Evolutionary conservation across 2,329 filamentous ascomycete species (phyloP).

Genomic region (Periglandula ipomoeae): DNA sequence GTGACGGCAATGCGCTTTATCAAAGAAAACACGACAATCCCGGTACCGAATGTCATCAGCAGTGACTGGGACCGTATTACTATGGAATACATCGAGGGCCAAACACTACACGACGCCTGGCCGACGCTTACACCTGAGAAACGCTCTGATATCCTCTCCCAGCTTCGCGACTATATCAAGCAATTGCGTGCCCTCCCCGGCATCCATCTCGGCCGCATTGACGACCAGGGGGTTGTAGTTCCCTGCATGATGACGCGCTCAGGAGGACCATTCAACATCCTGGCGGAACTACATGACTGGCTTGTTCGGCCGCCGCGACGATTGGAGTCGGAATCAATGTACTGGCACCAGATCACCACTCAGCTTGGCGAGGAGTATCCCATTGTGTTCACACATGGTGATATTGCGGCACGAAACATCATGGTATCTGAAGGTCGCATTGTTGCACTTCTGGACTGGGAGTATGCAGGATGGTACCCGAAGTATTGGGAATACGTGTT

Average conservation of each 20-base stretch:
- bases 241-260: constrained; percentile 15
- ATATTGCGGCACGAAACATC: constrained; percentile 11
- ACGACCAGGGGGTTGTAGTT: constrained; percentile 15
- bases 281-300: constrained; percentile 15
- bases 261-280: constrained; percentile 13
- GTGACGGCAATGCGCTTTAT: constrained; percentile 11
- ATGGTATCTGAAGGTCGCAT: constrained; percentile 8
- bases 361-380: constrained; percentile 12
- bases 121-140: not conserved
- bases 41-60: constrained; percentile 16
- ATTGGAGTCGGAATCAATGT: constrained; percentile 9
- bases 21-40: constrained; percentile 16
- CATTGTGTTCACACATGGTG: constrained; percentile 12
- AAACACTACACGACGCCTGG: constrained; percentile 13
- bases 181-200: constrained; percentile 7
- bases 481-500: constrained; percentile 11
- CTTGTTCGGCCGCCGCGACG: constrained; percentile 14
- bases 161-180: not conserved
- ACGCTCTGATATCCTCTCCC: not conserved
- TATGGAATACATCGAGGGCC: constrained; percentile 17
- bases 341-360: constrained; percentile 16
- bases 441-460: constrained; percentile 10
- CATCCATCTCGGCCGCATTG: constrained; percentile 13
- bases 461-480: constrained; percentile 9
- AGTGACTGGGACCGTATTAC: constrained; percentile 19